Percentiles rank a stretch among this genome's conserved stretches.
Conservation (phyloP, 2,329 filamentous ascomycete species). For the Aspergillus felis region DNA sequence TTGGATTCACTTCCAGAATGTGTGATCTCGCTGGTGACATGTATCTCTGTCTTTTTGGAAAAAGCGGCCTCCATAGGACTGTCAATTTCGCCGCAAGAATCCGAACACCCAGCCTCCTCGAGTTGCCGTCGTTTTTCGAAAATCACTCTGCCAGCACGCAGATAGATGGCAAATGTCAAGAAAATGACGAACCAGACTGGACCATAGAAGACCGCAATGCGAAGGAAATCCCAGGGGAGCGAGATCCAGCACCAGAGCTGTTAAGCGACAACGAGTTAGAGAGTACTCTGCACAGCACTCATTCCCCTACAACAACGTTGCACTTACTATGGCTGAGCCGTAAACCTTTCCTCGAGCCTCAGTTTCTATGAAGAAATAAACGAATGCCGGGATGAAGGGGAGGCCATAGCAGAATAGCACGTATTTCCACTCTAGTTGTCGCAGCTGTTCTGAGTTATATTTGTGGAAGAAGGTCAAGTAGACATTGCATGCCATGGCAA, state of each 20-base stretch:
- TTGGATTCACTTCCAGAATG: slow-evolving; percentile 5
- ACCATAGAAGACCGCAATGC: slow-evolving; percentile 69
- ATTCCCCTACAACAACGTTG: background rate
- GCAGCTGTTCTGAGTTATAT: slow-evolving; percentile 62
- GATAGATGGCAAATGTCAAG: slow-evolving; percentile 39
- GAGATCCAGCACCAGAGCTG: slow-evolving; percentile 78
- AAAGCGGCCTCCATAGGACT: slow-evolving; percentile 40
- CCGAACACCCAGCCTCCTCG: slow-evolving; percentile 50
- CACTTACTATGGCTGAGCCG: slow-evolving; percentile 61
- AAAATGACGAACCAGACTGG: slow-evolving; percentile 42
- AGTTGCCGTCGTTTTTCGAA: slow-evolving; percentile 59
- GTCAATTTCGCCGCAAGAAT: slow-evolving; percentile 40
- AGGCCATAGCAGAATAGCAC: slow-evolving; percentile 67
- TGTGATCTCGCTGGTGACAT: slow-evolving; percentile 53
- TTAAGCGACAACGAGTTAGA: background rate
- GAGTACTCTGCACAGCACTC: background rate
- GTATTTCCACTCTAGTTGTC: slow-evolving; percentile 67
- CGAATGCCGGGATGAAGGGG: slow-evolving; percentile 64
- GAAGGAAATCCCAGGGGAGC: slow-evolving; percentile 63
- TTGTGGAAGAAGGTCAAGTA: slow-evolving; percentile 76
- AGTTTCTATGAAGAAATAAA: slow-evolving; percentile 62
- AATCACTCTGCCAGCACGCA: slow-evolving; percentile 37
- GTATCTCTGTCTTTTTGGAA: slow-evolving; percentile 62
- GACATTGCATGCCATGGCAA: slow-evolving; percentile 81
- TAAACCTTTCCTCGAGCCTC: slow-evolving; percentile 58